These are phyloP conservation scores for Stephanodiscus triporus DNA, from an alignment of 108 stramenopile genomes.

Conservation along the genomic window DNA sequence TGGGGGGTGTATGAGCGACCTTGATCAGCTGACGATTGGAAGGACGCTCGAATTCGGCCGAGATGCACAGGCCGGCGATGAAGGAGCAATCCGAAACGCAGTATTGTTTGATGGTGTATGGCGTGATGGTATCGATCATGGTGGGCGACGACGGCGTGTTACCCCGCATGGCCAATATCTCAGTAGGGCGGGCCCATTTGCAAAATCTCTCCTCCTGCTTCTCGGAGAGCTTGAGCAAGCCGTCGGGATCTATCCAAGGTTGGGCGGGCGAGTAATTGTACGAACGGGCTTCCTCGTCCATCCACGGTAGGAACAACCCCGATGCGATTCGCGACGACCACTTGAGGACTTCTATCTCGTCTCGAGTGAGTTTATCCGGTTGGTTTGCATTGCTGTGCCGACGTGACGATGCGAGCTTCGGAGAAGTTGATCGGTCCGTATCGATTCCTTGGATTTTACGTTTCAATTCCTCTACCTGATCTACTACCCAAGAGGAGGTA, in stretches of 20 bases:
- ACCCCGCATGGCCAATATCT: constrained; percentile 58
- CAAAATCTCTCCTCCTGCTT: constrained; percentile 63
- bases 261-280: constrained; percentile 34
- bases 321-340: constrained; percentile 63
- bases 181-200: constrained; percentile 74
- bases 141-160: constrained; percentile 24
- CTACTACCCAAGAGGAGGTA: constrained; percentile 43
- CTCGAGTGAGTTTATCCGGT: constrained; percentile 37
- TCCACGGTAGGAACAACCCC: constrained; percentile 77
- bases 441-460: constrained; percentile 2
- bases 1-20: constrained; percentile 85
- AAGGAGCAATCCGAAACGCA: constrained; percentile 93
- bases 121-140: constrained; percentile 63
- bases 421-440: background rate
- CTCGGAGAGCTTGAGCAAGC: constrained; percentile 55
- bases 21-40: constrained; percentile 70
- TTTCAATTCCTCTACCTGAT: constrained; percentile 70
- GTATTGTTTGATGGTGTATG: constrained; percentile 80
- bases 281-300: constrained; percentile 63
- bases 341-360: constrained; percentile 70
- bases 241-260: constrained; percentile 65
- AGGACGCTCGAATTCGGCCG: constrained; percentile 70
- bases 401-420: constrained; percentile 7
- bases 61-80: constrained; percentile 89
- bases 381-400: constrained; percentile 6